Conservation (phyloP, 1,284 basidiomycete genomes). For the Pulchroboletus neoregius region DNA sequence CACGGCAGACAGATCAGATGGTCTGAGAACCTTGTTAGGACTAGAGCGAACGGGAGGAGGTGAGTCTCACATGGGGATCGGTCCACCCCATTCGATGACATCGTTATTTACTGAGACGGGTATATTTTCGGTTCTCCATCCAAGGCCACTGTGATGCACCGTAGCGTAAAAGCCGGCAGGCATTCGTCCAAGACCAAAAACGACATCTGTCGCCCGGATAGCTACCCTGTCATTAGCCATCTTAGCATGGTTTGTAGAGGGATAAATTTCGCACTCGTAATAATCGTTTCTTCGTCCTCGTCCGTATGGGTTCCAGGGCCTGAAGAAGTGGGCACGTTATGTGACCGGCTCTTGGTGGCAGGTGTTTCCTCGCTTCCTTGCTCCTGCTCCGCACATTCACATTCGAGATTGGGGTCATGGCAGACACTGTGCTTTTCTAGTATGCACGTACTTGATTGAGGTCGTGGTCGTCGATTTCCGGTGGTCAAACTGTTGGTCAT, state of each 20-base stretch:
- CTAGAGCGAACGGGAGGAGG: too few relatives aligned
- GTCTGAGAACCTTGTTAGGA: slow-evolving; percentile 2
- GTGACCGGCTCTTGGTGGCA: not conserved
- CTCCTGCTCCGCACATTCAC: too few relatives aligned
- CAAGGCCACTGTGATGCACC: slow-evolving; percentile 1
- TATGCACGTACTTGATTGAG: too few relatives aligned
- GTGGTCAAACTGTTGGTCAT: too few relatives aligned
- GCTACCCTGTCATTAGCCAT: not conserved
- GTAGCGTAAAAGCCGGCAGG: slow-evolving; percentile 5
- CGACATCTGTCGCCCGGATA: not conserved
- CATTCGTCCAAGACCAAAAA: not conserved
- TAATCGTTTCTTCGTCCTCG: not conserved
- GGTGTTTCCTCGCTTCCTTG: not conserved
- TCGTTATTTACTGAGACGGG: not conserved
- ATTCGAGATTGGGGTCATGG: too few relatives aligned
- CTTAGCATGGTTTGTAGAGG: not conserved
- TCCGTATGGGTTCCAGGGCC: not conserved
- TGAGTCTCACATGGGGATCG: slow-evolving; percentile 7
- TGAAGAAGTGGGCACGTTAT: not conserved
- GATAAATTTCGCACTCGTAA: not conserved
- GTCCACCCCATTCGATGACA: slow-evolving; percentile 7
- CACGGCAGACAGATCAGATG: slow-evolving; percentile 3
- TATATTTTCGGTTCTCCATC: slow-evolving; percentile 8
- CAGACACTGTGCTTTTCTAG: too few relatives aligned
- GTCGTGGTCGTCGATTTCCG: too few relatives aligned